These are phyloP conservation scores for Nyssa sinensis DNA, from an alignment of 148 eudicot genomes.

Conservation along the genomic window DNA sequence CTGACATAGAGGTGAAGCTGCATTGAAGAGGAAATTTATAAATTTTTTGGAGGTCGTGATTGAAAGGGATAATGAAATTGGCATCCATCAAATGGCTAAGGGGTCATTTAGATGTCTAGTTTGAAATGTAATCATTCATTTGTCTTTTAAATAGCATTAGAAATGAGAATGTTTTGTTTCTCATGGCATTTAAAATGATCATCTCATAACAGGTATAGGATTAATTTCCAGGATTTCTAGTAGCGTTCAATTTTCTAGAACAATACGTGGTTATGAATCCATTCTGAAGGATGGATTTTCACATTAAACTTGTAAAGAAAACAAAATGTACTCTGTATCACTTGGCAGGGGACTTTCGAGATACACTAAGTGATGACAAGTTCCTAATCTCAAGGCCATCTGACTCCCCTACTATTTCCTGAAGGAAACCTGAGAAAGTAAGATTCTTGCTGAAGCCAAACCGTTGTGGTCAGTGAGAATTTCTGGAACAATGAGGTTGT, in stretches of 20 bases:
- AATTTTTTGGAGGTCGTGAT: not conserved
- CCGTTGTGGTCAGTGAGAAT: too few relatives aligned
- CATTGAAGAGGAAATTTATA: constrained; percentile 7
- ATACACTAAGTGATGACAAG: not conserved
- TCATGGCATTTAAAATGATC: not conserved
- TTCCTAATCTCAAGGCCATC: too few relatives aligned
- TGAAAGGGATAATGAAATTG: too few relatives aligned
- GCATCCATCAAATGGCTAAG: too few relatives aligned
- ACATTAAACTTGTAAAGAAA: not conserved
- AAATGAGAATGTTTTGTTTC: too few relatives aligned
- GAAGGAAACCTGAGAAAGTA: too few relatives aligned
- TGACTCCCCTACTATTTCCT: too few relatives aligned
- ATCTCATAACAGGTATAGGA: not conserved
- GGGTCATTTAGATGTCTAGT: too few relatives aligned
- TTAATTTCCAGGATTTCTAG: not conserved
- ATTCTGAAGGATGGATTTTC: not conserved
- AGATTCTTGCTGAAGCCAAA: too few relatives aligned
- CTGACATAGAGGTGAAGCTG: constrained; percentile 14
- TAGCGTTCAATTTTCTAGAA: not conserved
- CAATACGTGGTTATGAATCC: not conserved
- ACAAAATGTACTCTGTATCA: too few relatives aligned
- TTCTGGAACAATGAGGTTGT: too few relatives aligned
- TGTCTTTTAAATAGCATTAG: not conserved
- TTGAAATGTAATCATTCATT: not conserved
- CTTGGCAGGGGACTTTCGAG: too few relatives aligned